Percentiles rank a stretch among this genome's conserved stretches.
These are phyloP conservation scores for Chytriomyces hyalinus DNA, from an alignment of 192 early-diverging fungal species.

Conservation along the genomic window DNA sequence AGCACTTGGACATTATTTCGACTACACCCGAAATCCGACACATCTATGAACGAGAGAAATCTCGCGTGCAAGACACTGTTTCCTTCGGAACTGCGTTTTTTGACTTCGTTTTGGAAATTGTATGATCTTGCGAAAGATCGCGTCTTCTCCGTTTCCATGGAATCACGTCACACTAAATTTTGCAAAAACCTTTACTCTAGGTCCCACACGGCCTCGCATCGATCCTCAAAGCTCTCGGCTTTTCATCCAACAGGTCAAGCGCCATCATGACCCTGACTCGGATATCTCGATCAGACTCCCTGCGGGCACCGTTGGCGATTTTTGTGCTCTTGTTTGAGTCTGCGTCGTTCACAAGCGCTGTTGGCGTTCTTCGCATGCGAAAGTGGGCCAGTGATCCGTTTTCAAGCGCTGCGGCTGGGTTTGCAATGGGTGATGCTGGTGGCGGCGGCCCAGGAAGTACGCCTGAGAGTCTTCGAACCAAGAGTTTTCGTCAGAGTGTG, in stretches of 20 bases:
- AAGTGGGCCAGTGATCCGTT: constrained; percentile 15
- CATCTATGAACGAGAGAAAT: background rate
- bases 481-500: background rate
- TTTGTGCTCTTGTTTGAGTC: constrained; percentile 11
- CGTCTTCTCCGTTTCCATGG: constrained; percentile 2
- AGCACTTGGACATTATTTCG: constrained; percentile 7
- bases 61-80: constrained; percentile 3
- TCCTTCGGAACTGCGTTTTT: constrained; percentile 25
- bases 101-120: constrained; percentile 9
- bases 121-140: background rate
- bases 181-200: background rate
- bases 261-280: background rate
- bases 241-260: background rate
- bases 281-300: background rate
- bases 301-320: constrained; percentile 11
- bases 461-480: too few relatives aligned
- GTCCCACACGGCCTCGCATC: constrained; percentile 6
- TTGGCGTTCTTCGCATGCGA: constrained; percentile 14
- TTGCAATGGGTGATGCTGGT: too few relatives aligned
- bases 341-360: constrained; percentile 13
- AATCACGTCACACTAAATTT: too few relatives aligned
- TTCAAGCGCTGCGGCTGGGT: background rate
- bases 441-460: too few relatives aligned
- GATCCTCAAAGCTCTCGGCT: constrained; percentile 23
- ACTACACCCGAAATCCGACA: background rate